Conservation (phyloP, 2,329 filamentous ascomycete genomes). For the Aspergillus brasiliensis region DNA sequence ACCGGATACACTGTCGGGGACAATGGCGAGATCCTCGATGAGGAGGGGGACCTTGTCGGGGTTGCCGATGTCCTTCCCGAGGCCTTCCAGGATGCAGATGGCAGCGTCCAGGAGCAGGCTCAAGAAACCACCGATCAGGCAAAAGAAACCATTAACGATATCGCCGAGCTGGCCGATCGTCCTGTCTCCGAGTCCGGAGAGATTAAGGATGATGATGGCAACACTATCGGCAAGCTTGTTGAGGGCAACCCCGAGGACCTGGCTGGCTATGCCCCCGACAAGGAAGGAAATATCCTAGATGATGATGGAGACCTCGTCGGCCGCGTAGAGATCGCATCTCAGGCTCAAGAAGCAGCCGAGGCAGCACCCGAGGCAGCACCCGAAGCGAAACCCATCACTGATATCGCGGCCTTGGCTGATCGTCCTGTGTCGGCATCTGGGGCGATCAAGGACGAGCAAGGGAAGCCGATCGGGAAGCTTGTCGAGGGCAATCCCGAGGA, state of each 20-base stretch:
- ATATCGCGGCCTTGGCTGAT: constrained; percentile 39
- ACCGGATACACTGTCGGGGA: constrained; percentile 44
- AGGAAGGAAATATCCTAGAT: constrained; percentile 37
- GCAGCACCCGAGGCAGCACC: constrained; percentile 9
- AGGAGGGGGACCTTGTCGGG: constrained; percentile 41
- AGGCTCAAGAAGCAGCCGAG: constrained; percentile 36
- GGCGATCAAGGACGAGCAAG: constrained; percentile 51
- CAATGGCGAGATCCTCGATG: constrained; percentile 36
- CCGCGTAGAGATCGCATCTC: constrained; percentile 36
- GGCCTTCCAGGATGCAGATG: constrained; percentile 19
- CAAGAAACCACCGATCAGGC: neutral
- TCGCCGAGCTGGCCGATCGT: neutral
- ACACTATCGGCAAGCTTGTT: constrained; percentile 29
- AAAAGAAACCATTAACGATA: neutral
- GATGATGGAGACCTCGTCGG: constrained; percentile 41
- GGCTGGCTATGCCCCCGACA: constrained; percentile 43
- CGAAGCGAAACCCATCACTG: constrained; percentile 10
- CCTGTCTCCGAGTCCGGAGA: neutral
- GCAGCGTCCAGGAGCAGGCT: neutral
- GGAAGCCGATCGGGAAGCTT: constrained; percentile 41
- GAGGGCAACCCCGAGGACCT: constrained; percentile 46
- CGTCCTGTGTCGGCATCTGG: constrained; percentile 56
- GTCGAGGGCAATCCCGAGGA: constrained; percentile 45
- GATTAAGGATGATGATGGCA: constrained; percentile 25
- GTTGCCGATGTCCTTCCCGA: constrained; percentile 34